Conservation (phyloP, 345 rosid species). For the Sisymbrium altissimum region DNA sequence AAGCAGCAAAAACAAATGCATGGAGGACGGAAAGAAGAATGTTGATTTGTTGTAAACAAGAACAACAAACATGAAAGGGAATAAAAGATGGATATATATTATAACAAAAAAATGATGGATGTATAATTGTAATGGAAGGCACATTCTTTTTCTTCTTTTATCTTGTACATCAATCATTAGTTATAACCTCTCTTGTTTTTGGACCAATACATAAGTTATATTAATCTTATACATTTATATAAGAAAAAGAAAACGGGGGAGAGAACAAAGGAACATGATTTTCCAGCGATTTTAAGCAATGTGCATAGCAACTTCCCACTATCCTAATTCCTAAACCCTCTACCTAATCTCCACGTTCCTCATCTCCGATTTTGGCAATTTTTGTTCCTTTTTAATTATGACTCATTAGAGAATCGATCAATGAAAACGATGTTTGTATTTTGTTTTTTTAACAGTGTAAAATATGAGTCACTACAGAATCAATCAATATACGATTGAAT, state of each 20-base stretch:
- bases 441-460: neutral
- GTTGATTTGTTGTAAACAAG: neutral
- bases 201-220: no score
- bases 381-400: neutral
- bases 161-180: neutral
- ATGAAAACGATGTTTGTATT: neutral
- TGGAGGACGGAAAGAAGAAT: conserved; percentile 3
- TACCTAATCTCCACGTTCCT: conserved; percentile 25
- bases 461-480: neutral
- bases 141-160: neutral
- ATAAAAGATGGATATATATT: neutral
- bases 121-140: conserved; percentile 29
- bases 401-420: neutral
- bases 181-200: neutral
- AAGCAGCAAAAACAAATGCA: neutral
- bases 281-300: conserved; percentile 28
- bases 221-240: neutral
- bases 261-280: conserved; percentile 27
- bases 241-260: neutral
- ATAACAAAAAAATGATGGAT: neutral
- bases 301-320: conserved; percentile 28
- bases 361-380: neutral
- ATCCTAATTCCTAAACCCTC: neutral
- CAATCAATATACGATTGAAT: neutral
- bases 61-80: conserved; percentile 7